Base-by-base conservation (phyloP, 2,329 filamentous ascomycete species). In the Mycogone perniciosa region DNA sequence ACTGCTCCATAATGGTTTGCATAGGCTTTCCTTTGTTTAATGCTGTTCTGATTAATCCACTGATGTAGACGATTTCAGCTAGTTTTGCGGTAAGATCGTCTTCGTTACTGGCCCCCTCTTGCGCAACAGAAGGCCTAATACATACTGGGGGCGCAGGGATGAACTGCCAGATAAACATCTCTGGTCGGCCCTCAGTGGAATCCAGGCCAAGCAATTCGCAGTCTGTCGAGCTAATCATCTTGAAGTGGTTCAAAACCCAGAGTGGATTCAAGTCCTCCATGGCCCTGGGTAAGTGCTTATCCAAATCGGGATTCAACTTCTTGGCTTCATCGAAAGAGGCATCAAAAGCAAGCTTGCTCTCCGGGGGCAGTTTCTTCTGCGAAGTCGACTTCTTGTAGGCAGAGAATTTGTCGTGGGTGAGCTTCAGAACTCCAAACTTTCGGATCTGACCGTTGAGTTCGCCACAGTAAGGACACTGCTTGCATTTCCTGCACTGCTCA, bases 131-230 rank as follows among this genome's bases (percentile, higher is more conserved):
- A 0, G 93, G 93, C 53, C 93, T 81, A 61, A 99, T 95, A 59
- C 89, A 95, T 5, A 97, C 88, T 0, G 93, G 93, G 1, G 93
- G 92, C 1, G 92, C 92, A 1, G 93, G 93, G 34, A 99, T 79
- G 62, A 90, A 95, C 64, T 96, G 91, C 93, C 93, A 99, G 41
- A 99, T 82, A 67, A 97, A 95, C 84, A 95, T 95, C 66, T 99
- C 93, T 0, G 93, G 93, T 13, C 91, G 81, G 8, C 89, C 89
- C 60, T 96, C 90, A 10, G 81, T 77, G 1, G 91, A 88, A 62
- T 96, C 85, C 60, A 99, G 81, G 4, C 92, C 92, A 1, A 99
- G 76, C 26, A 99, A 76, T 67, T 97, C 91, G 65, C 92, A 96
- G 66, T 99, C 93, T 6, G 82, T 81, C 2, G 87, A 81, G 9